Percentiles rank a stretch among this genome's conserved stretches.
Evolutionary conservation across 2,329 filamentous ascomycete species (phyloP).

Genomic region (Bipolaris oryzae): DNA sequence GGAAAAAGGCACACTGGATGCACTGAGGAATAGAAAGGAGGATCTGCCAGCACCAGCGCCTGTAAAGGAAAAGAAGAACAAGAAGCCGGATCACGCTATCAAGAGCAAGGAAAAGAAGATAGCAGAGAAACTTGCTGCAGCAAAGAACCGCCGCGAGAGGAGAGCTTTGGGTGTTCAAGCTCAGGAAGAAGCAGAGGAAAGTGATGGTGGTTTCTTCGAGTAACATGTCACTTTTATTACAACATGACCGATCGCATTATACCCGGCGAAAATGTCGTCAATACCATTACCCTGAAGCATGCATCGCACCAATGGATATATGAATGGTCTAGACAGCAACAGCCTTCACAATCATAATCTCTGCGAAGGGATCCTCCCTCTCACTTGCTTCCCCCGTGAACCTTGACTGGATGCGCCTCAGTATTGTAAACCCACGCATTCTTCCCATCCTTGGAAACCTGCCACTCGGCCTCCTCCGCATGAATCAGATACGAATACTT

Average conservation of each 20-base stretch:
- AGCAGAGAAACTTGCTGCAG: conserved; percentile 17
- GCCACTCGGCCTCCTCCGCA: conserved; percentile 65
- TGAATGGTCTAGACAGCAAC: neutral
- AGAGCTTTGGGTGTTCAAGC: conserved; percentile 26
- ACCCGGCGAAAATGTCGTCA: conserved; percentile 18
- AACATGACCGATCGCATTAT: conserved; percentile 17
- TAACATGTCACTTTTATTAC: conserved; percentile 15
- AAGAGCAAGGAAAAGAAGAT: conserved; percentile 27
- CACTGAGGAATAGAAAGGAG: conserved; percentile 60
- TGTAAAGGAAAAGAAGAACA: conserved; percentile 27
- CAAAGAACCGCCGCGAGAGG: conserved; percentile 27
- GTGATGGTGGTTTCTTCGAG: conserved; percentile 50
- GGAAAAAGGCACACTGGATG: conserved; percentile 61
- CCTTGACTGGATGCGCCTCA: conserved; percentile 66
- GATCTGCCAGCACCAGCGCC: conserved; percentile 28
- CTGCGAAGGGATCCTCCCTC: neutral
- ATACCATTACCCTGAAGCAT: conserved; percentile 2
- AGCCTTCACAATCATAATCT: neutral
- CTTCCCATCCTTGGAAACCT: conserved; percentile 56
- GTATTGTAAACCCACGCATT: conserved; percentile 69
- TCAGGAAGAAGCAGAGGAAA: conserved; percentile 40
- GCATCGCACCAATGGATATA: neutral
- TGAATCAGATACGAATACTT: conserved; percentile 81
- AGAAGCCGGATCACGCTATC: conserved; percentile 15
- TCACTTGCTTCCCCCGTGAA: conserved; percentile 28